These are phyloP conservation scores for Sphagnum magellanicum DNA, from an alignment of 228 moss, liverwort and hornwort genomes.

Conservation along the genomic window DNA sequence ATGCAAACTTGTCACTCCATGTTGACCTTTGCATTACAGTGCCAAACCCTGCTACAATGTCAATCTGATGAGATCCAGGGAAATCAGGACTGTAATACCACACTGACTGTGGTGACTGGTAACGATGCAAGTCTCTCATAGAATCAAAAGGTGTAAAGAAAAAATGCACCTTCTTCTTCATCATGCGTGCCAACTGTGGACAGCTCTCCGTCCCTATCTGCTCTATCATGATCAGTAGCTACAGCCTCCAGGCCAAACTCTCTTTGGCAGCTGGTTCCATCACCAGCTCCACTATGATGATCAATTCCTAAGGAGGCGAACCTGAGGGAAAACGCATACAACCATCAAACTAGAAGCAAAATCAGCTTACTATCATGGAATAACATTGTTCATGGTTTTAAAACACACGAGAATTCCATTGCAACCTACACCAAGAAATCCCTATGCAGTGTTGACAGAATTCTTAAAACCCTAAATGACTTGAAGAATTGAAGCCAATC, in stretches of 20 bases:
- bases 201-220: constrained; percentile 8
- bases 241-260: constrained; percentile 8
- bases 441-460: background rate
- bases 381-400: no score
- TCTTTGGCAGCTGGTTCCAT: background rate
- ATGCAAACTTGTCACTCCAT: background rate
- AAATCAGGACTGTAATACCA: background rate
- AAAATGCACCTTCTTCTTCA: constrained; percentile 38
- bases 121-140: no score
- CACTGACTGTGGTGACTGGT: no score
- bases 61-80: background rate
- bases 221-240: constrained; percentile 13
- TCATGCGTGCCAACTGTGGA: constrained; percentile 24
- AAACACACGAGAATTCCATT: no score
- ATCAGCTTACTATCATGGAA: no score
- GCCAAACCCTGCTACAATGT: no score
- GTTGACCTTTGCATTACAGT: background rate
- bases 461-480: background rate
- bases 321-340: no score
- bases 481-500: background rate
- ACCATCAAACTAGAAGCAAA: no score
- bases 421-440: background rate
- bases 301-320: background rate
- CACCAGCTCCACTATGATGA: background rate
- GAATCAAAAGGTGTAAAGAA: background rate